Evolutionary conservation across 2,329 filamentous ascomycete genomes (phyloP).

Genomic region (Colletotrichum tofieldiae): DNA sequence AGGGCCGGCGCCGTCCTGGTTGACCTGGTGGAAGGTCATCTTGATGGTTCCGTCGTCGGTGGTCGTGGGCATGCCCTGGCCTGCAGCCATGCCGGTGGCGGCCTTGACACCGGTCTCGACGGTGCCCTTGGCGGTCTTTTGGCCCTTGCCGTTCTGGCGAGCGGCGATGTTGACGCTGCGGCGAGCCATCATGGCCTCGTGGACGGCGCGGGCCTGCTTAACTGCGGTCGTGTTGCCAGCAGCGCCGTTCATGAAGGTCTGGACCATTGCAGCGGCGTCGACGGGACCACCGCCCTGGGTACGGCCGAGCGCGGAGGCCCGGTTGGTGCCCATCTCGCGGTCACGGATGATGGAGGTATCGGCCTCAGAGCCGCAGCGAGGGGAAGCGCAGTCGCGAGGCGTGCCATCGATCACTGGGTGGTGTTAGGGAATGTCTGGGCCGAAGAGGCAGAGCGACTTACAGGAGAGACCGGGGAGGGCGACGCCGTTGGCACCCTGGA

Average conservation of each 20-base stretch:
- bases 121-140: conserved; percentile 47
- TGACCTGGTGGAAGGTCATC: conserved; percentile 79
- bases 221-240: conserved; percentile 56
- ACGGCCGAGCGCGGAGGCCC: conserved; percentile 73
- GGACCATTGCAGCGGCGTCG: conserved; percentile 69
- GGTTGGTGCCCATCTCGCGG: conserved; percentile 68
- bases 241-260: conserved; percentile 70
- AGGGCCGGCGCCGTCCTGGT: conserved; percentile 79
- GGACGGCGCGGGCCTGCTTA: conserved; percentile 56
- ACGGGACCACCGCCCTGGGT: conserved; percentile 73
- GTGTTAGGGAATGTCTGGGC: conserved; percentile 1
- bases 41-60: conserved; percentile 78
- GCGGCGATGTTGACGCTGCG: conserved; percentile 32
- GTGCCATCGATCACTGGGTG: conserved; percentile 73
- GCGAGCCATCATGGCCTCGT: conserved; percentile 58
- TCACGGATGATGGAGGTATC: conserved; percentile 79
- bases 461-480: conserved; percentile 70
- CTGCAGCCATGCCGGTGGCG: conserved; percentile 69
- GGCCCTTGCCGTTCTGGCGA: conserved; percentile 41
- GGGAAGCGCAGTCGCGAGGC: conserved; percentile 75
- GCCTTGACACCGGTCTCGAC: conserved; percentile 68
- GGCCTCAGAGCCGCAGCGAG: conserved; percentile 74
- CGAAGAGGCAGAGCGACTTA: not conserved
- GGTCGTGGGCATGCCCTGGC: conserved; percentile 78
- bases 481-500: conserved; percentile 74